Base-by-base conservation (phyloP, 2,329 filamentous ascomycete genomes). In the Claviceps humidiphila region DNA sequence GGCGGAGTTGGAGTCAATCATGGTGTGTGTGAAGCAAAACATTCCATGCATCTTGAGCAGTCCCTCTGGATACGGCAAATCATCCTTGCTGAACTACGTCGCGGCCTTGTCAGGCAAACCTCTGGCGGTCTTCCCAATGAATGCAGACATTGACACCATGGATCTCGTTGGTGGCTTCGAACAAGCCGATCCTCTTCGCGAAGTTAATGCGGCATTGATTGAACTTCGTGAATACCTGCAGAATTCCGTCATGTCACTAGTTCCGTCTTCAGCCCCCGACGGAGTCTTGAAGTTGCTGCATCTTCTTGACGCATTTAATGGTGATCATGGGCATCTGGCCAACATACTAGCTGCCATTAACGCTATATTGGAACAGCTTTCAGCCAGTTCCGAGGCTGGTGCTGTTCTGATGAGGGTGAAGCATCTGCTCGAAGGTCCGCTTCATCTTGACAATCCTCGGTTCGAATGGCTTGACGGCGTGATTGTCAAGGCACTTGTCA, bases 401-500 rank as follows among this genome's bases (percentile, higher is more conserved):
- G 55, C 59, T 1, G 66, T 77, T 5, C 66, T 83, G 6, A 63
- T 69, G 1, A 72, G 74, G 17, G 74, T 77, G 1, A 67, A 75
- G 4, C 58, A 61, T 3, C 68, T 84, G 14, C 69, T 83, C 3
- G 67, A 74, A 24, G 70, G 73, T 4, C 75, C 81, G 1, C 68
- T 76, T 37, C 69, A 73, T 2, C 76, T 88, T 24, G 80, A 84
- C 22, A 84, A 84, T 56, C 88, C 89, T 22, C 84, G 85, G 2
- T 98, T 98, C 63, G 89, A 95, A 66, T 98, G 93, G 93, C 81
- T 95, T 2, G 91, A 98, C 64, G 93, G 94, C 53, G 80, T 94
- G 47, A 82, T 98, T 44, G 85, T 97, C 47, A 85, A 89, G 60
- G 91, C 93, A 43, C 74, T 97, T 11, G 78, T 94, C 62, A 75